Conservation (phyloP, 768 basidiomycete species). For the Paxillus rubicundulus region DNA sequence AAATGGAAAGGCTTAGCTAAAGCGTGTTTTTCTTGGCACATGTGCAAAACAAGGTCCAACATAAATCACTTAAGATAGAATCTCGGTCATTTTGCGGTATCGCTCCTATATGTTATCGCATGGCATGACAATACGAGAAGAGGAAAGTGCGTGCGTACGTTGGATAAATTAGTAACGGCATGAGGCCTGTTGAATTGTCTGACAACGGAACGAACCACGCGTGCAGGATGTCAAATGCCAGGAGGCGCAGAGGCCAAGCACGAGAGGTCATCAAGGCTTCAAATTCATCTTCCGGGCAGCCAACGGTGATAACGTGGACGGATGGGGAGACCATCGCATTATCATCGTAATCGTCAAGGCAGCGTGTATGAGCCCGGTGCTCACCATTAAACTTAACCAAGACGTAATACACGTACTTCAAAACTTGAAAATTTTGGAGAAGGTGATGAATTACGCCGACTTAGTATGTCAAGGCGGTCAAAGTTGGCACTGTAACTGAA, state of each 20-base stretch:
- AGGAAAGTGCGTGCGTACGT: not conserved
- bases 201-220: slow-evolving; percentile 74
- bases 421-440: not conserved
- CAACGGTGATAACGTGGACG: slow-evolving; percentile 39
- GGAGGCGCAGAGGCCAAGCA: slow-evolving; percentile 12
- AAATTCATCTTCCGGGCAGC: slow-evolving; percentile 41
- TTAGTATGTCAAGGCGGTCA: slow-evolving; percentile 11
- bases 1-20: too few species aligned
- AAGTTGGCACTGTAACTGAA: slow-evolving; percentile 14
- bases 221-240: slow-evolving; percentile 7
- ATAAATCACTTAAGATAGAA: slow-evolving; percentile 6
- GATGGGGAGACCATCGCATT: slow-evolving; percentile 32
- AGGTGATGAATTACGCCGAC: slow-evolving; percentile 8
- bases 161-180: too few species aligned
- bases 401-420: slow-evolving; percentile 6
- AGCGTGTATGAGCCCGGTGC: slow-evolving; percentile 19
- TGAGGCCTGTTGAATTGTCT: slow-evolving; percentile 22
- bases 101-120: not conserved
- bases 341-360: slow-evolving; percentile 32
- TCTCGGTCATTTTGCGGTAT: not conserved
- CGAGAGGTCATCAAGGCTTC: slow-evolving; percentile 59
- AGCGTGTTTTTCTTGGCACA: too few species aligned
- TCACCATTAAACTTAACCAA: not conserved
- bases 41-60: not conserved
- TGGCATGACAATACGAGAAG: not conserved